phyloP scores from a whole-genome alignment of 2,329 filamentous ascomycete genomes.

The Phaeoacremonium minimum region DNA sequence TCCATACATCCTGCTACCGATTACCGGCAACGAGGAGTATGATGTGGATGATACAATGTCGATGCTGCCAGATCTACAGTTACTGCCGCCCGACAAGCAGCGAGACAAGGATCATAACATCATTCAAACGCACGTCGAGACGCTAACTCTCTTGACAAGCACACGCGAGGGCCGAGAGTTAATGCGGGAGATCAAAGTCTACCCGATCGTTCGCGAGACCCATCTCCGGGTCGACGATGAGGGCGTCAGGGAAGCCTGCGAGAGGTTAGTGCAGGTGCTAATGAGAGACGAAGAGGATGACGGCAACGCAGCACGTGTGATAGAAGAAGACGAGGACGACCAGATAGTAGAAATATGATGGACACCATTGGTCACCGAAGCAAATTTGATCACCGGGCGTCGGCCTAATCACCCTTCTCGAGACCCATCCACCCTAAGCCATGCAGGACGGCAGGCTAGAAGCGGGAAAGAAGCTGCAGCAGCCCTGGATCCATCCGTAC shows the following conservation, averaged over 20 bases:
- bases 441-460: no score
- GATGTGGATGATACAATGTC: constrained; percentile 77
- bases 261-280: constrained; percentile 83
- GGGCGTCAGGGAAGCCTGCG: constrained; percentile 76
- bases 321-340: constrained; percentile 49
- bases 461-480: no score
- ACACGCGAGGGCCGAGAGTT: constrained; percentile 70
- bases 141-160: constrained; percentile 75
- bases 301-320: constrained; percentile 34
- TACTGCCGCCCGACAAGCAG: constrained; percentile 84
- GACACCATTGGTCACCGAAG: no score
- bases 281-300: constrained; percentile 63
- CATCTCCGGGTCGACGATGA: constrained; percentile 77
- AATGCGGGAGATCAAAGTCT: constrained; percentile 75
- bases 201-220: constrained; percentile 83
- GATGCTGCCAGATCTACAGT: constrained; percentile 87
- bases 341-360: constrained; percentile 49
- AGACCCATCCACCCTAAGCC: no score
- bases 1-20: constrained; percentile 82
- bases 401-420: no score
- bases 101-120: constrained; percentile 74
- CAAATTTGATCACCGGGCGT: no score
- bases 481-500: no score
- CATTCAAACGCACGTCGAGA: constrained; percentile 84
- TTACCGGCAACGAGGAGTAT: constrained; percentile 86